Conservation (phyloP, 1,139 yeast genomes). For the Debaryomycetaceae sp. region DNA sequence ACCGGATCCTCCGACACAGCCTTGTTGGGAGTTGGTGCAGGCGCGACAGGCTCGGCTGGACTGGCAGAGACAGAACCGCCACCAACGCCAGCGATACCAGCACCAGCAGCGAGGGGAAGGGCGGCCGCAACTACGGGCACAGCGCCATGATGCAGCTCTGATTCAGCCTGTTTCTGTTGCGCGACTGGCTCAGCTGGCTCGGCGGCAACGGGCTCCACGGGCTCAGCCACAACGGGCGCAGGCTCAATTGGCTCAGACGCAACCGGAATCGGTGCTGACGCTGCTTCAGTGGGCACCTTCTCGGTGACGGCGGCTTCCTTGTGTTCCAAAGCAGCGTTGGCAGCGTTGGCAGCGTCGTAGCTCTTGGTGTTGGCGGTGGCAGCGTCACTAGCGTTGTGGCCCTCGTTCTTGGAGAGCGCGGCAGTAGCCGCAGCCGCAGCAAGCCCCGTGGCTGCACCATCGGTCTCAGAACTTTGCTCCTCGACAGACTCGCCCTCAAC, state of each 20-base stretch:
- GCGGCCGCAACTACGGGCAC: too few species aligned
- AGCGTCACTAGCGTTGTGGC: constrained; percentile 5
- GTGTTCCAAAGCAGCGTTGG: constrained; percentile 8
- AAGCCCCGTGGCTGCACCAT: constrained; percentile 51
- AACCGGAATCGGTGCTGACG: constrained; percentile 6
- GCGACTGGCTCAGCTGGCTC: constrained; percentile 11
- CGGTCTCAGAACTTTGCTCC: constrained; percentile 24
- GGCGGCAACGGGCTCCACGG: constrained; percentile 10
- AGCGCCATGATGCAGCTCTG: too few species aligned
- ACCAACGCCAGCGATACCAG: too few species aligned
- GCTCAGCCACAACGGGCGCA: constrained; percentile 5
- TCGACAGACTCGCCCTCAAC: constrained; percentile 28
- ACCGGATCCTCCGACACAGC: constrained; percentile 10
- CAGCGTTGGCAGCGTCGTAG: too few species aligned
- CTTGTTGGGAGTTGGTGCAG: too few species aligned
- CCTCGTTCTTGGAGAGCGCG: constrained; percentile 9
- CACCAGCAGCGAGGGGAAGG: too few species aligned
- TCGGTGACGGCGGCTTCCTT: constrained; percentile 6
- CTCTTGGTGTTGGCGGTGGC: constrained; percentile 7
- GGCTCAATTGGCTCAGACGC: constrained; percentile 7
- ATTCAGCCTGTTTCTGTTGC: too few species aligned
- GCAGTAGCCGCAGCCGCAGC: constrained; percentile 41
- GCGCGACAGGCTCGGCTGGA: too few species aligned
- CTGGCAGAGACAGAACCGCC: too few species aligned
- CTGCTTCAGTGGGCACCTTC: constrained; percentile 5